A percentile compares a stretch with the other conserved stretches of the same genome.
phyloP scores from a whole-genome alignment of 1,284 basidiomycete species.

The Heterobasidion occidentale region DNA sequence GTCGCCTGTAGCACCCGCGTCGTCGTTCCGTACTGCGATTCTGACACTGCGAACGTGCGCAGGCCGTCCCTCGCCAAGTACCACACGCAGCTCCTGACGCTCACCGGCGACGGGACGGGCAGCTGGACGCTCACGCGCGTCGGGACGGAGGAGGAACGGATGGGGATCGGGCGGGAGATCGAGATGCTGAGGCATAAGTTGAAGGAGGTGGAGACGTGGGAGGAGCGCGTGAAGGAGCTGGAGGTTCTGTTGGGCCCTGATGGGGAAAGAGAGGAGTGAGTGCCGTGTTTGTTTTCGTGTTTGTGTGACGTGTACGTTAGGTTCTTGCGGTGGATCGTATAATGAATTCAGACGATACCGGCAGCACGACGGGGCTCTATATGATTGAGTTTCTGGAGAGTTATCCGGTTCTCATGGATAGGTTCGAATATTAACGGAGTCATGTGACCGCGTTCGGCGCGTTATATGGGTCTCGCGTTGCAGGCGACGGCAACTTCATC shows the following conservation, averaged over 20 bases:
- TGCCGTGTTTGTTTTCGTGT: too few relatives aligned
- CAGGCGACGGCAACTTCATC: too few relatives aligned
- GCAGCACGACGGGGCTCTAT: too few relatives aligned
- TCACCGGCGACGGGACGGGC: slow-evolving; percentile 58
- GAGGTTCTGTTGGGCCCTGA: slow-evolving; percentile 33
- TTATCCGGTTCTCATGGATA: too few relatives aligned
- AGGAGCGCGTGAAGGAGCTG: slow-evolving; percentile 50
- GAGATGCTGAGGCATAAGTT: slow-evolving; percentile 56
- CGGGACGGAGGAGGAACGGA: slow-evolving; percentile 66
- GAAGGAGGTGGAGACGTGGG: slow-evolving; percentile 62
- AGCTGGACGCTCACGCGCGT: slow-evolving; percentile 67
- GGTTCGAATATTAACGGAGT: too few relatives aligned
- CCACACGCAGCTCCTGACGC: slow-evolving; percentile 73
- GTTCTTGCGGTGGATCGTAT: too few relatives aligned
- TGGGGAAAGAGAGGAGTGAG: slow-evolving; percentile 26
- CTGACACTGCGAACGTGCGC: background rate
- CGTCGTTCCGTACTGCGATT: background rate
- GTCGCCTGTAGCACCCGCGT: slow-evolving; percentile 6
- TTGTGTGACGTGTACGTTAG: too few relatives aligned
- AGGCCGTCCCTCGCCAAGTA: slow-evolving; percentile 79
- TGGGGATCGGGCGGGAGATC: slow-evolving; percentile 70
- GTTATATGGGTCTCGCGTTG: too few relatives aligned
- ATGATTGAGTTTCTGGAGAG: too few relatives aligned
- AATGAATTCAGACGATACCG: too few relatives aligned
- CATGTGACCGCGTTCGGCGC: too few relatives aligned